A percentile compares a stretch with the other conserved stretches of the same genome.
These are phyloP conservation scores for Phaffia rhodozyma DNA, from an alignment of 1,284 basidiomycete species.

Conservation along the genomic window DNA sequence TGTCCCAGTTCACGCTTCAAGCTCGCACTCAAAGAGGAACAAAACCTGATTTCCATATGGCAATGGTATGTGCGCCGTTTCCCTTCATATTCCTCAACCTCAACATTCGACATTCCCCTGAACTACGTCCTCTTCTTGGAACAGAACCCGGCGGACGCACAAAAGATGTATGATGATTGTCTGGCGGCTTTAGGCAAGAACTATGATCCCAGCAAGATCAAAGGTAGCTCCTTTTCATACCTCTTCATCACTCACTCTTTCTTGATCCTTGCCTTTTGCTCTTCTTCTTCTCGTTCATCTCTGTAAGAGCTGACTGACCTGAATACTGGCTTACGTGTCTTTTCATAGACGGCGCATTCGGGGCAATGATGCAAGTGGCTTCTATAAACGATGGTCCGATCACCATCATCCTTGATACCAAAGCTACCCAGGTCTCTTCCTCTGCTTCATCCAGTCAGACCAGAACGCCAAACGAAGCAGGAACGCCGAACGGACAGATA, in stretches of 20 bases:
- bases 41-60: slow-evolving; percentile 80
- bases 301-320: background rate
- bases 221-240: slow-evolving; percentile 44
- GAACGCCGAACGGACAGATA: too few species aligned
- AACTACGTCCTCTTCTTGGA: background rate
- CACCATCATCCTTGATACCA: slow-evolving; percentile 8
- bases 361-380: slow-evolving; percentile 83
- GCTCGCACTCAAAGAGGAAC: slow-evolving; percentile 76
- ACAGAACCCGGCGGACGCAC: slow-evolving; percentile 55
- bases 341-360: slow-evolving; percentile 66
- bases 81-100: background rate
- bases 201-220: slow-evolving; percentile 61
- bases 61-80: slow-evolving; percentile 51
- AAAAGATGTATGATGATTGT: slow-evolving; percentile 57
- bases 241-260: background rate
- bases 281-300: background rate
- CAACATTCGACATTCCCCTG: background rate
- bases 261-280: background rate
- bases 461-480: too few species aligned
- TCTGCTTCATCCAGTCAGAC: background rate
- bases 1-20: slow-evolving; percentile 81
- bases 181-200: slow-evolving; percentile 50
- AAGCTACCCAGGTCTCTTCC: slow-evolving; percentile 1
- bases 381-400: slow-evolving; percentile 62
- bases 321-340: background rate